phyloP scores from a whole-genome alignment of 805 yeast species.

The Lipomyces starkeyi region DNA sequence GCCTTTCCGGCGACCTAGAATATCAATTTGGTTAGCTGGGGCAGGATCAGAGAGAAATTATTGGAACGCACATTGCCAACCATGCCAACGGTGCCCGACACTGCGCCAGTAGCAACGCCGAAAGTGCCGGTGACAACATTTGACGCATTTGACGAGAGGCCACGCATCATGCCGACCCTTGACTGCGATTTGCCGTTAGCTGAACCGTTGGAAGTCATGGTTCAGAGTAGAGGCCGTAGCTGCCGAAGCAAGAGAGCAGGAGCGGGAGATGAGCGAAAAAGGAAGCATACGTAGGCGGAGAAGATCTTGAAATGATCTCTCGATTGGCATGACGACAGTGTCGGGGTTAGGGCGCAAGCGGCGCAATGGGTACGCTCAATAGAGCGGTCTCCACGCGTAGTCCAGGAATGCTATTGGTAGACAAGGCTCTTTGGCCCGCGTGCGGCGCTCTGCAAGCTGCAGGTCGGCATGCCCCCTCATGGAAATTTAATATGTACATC shows the following conservation, averaged over 20 bases:
- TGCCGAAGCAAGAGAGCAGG: background rate
- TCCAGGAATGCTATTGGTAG: too few species aligned
- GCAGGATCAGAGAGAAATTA: background rate
- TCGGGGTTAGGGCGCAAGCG: too few species aligned
- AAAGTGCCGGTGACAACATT: conserved; percentile 27
- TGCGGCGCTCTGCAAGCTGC: too few species aligned
- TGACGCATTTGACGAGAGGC: conserved; percentile 15
- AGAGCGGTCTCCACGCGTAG: too few species aligned
- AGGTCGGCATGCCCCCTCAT: too few species aligned
- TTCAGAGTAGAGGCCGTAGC: background rate
- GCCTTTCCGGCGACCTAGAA: conserved; percentile 33
- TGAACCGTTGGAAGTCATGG: conserved; percentile 14
- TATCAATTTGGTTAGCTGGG: background rate
- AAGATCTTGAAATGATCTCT: too few species aligned
- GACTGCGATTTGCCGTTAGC: conserved; percentile 13
- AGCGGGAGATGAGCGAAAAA: background rate
- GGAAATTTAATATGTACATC: too few species aligned
- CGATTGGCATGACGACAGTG: too few species aligned
- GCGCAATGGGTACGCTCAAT: too few species aligned
- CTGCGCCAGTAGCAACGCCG: conserved; percentile 23
- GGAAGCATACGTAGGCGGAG: background rate
- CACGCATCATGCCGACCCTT: conserved; percentile 24
- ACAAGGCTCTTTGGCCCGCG: too few species aligned
- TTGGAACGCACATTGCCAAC: conserved; percentile 16
- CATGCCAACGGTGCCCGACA: conserved; percentile 6